These are phyloP conservation scores for Plectosphaerella cucumerina DNA, from an alignment of 2,329 filamentous ascomycete genomes.

Conservation along the genomic window DNA sequence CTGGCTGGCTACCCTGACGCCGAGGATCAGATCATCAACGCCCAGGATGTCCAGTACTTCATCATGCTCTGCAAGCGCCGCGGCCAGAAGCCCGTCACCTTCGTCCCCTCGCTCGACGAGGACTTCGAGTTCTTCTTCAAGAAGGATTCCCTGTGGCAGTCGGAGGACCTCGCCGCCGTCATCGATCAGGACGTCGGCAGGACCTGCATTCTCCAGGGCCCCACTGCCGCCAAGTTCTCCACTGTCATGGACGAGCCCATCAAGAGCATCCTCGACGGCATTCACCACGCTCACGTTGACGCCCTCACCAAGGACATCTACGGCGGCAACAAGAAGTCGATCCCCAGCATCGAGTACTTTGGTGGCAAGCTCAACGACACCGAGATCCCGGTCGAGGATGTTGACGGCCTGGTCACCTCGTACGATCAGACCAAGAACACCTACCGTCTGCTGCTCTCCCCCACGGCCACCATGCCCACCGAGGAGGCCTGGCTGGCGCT, in stretches of 20 bases:
- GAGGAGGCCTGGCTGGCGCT: slow-evolving; percentile 83
- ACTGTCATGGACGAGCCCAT: slow-evolving; percentile 89
- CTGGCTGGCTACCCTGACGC: slow-evolving; percentile 81
- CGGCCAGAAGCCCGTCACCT: slow-evolving; percentile 93
- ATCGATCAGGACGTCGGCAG: slow-evolving; percentile 94
- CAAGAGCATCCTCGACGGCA: slow-evolving; percentile 87
- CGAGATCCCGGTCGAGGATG: slow-evolving; percentile 63
- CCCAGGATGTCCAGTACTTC: slow-evolving; percentile 97
- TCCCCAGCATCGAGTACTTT: slow-evolving; percentile 91
- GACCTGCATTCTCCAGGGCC: slow-evolving; percentile 94
- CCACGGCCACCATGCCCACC: slow-evolving; percentile 70
- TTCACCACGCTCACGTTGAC: slow-evolving; percentile 85
- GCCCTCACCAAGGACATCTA: slow-evolving; percentile 78
- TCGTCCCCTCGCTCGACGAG: slow-evolving; percentile 91
- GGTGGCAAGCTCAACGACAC: slow-evolving; percentile 78
- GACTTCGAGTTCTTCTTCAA: slow-evolving; percentile 99
- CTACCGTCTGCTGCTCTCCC: slow-evolving; percentile 75
- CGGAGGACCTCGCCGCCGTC: slow-evolving; percentile 93
- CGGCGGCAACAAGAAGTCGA: slow-evolving; percentile 62
- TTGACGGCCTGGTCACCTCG: slow-evolving; percentile 81
- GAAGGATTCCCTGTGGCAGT: slow-evolving; percentile 99
- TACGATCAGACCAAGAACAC: slow-evolving; percentile 79
- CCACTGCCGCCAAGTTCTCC: slow-evolving; percentile 87
- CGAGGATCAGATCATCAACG: slow-evolving; percentile 89
- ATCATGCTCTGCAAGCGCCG: slow-evolving; percentile 85